Evolutionary conservation across 495 filamentous ascomycete genomes (phyloP).

Genomic region (Talaromyces liani): DNA sequence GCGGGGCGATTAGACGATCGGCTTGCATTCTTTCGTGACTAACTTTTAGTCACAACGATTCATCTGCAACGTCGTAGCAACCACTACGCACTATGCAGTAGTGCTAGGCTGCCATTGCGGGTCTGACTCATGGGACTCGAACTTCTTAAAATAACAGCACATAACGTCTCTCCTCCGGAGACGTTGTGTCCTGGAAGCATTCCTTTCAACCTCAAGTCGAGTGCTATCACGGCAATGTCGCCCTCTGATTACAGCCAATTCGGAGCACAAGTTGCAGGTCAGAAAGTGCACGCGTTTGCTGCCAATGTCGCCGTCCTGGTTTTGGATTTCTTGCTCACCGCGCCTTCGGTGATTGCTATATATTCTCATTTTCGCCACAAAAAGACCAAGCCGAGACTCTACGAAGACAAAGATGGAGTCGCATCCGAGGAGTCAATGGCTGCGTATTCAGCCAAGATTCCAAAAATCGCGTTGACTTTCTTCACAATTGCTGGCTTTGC

Average conservation of each 20-base stretch:
- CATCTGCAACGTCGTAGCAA: no score
- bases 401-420: slow-evolving; percentile 8
- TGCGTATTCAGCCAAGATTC: slow-evolving; percentile 6
- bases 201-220: neutral
- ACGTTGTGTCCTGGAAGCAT: neutral
- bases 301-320: neutral
- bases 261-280: neutral
- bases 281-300: neutral
- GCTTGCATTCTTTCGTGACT: neutral
- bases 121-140: neutral
- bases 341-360: neutral
- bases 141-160: neutral
- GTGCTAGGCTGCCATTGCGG: neutral
- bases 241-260: neutral
- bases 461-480: neutral
- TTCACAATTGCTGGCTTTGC: neutral
- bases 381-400: neutral
- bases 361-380: neutral
- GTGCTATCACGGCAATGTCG: neutral
- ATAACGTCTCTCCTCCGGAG: neutral
- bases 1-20: neutral
- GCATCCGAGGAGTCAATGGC: slow-evolving; percentile 3
- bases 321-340: neutral
- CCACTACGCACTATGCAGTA: no score
- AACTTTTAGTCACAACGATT: neutral